Evolutionary conservation across 257 asterid genomes (phyloP), one percentile per base, ranked within the genome.

Genomic region (Primulina tabacum): DNA sequence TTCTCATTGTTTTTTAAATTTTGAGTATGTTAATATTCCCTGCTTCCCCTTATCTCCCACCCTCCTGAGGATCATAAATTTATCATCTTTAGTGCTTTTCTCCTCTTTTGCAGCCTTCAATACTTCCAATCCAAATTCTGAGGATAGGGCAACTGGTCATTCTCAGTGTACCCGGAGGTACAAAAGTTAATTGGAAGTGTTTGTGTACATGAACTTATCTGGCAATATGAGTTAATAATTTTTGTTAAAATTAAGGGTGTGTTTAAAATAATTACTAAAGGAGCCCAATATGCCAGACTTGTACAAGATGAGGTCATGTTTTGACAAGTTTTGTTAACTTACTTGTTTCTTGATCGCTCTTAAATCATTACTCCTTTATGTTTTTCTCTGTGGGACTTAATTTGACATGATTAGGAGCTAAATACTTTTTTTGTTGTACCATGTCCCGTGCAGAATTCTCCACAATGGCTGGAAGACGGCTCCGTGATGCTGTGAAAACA

Each of bases 401-500:
- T 14, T 43, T 43, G 17, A 43, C 55, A 43, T 47, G 52, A 26
- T 71, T 57, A 59, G 33, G 5, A 40, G 5, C 8, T 47, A 43
- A 35, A 11, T 68, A 11, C 33, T 21, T 6, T 7, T 7, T 35
- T 57, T 38, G 28, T 38, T 59, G 33, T 58, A 52, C 43, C 43
- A 16, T 60, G 9, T 52, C 34, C 8, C 53, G 18, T 60, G 35
- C 71, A 92, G 99, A 94, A 83, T 94, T 90, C 84, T 83, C 95
- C 68, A 94, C 99, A 58, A 94, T 94, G 99, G 92, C 99, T 38
- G 99, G 99, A 71, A 89, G 99, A 76, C 89, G 97, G 64, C 96
- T 94, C 66, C 88, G 97, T 52, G 99, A 94, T 82, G 96, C 97
- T 24, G 89, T 94, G 71, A 87, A 65, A 87, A 64, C 67, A 37